A percentile compares a stretch with the other conserved stretches of the same genome.
These are phyloP conservation scores for Leccinum sublutescens DNA, from an alignment of 768 basidiomycete genomes.

Conservation along the genomic window DNA sequence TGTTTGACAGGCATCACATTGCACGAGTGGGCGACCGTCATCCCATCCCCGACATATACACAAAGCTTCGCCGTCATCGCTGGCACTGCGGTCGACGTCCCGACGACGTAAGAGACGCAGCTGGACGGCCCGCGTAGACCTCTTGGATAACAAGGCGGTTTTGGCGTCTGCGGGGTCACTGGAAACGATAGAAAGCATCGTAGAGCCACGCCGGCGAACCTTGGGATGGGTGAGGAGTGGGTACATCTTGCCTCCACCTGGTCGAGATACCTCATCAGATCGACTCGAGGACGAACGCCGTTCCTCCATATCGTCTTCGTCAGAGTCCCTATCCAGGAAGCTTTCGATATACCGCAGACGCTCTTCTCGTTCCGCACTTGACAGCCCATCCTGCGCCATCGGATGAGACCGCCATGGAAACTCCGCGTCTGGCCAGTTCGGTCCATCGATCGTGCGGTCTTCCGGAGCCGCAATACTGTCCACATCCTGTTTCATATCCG, in stretches of 20 bases:
- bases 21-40: conserved; percentile 75
- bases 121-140: conserved; percentile 59
- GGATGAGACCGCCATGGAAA: conserved; percentile 74
- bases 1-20: conserved; percentile 74
- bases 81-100: conserved; percentile 33
- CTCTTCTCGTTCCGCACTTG: conserved; percentile 56
- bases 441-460: conserved; percentile 43
- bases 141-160: conserved; percentile 70
- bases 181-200: conserved; percentile 40
- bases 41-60: conserved; percentile 69
- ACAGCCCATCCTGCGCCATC: conserved; percentile 51
- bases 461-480: conserved; percentile 17
- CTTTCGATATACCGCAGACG: conserved; percentile 63
- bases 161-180: conserved; percentile 77
- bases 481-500: conserved; percentile 21
- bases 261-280: conserved; percentile 17
- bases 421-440: conserved; percentile 77
- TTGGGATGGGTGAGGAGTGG: conserved; percentile 46
- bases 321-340: conserved; percentile 74
- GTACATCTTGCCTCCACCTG: conserved; percentile 61
- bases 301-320: conserved; percentile 42
- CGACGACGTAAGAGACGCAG: conserved; percentile 45
- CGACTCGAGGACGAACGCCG: conserved; percentile 9
- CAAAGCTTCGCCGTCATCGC: conserved; percentile 48
- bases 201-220: conserved; percentile 13